Conservation (phyloP, 495 filamentous ascomycete species). For the Cercophora sp. region DNA sequence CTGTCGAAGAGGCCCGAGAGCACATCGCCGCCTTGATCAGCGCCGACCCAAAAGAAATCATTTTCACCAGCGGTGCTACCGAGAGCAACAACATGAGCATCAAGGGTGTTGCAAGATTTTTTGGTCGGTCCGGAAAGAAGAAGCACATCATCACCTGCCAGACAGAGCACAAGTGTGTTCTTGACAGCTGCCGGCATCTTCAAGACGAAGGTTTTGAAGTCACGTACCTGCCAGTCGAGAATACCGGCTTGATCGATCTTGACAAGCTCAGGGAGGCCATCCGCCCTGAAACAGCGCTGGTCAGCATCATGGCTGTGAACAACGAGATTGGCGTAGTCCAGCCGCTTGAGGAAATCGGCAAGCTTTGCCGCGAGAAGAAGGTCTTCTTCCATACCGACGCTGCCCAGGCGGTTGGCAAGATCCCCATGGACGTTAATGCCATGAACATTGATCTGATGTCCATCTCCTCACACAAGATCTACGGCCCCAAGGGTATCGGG, state of each 20-base stretch:
- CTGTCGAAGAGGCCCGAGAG: conserved; percentile 77
- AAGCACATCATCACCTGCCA: conserved; percentile 96
- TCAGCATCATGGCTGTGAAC: conserved; percentile 98
- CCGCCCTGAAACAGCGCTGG: conserved; percentile 82
- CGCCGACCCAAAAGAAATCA: conserved; percentile 94
- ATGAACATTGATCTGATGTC: conserved; percentile 98
- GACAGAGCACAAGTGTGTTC: conserved; percentile 98
- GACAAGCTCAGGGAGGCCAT: conserved; percentile 86
- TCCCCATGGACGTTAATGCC: conserved; percentile 91
- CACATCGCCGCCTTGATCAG: conserved; percentile 85
- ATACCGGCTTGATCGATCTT: conserved; percentile 78
- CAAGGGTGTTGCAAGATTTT: conserved; percentile 95
- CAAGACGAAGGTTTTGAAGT: conserved; percentile 96
- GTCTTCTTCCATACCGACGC: conserved; percentile 98
- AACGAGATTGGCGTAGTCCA: conserved; percentile 99
- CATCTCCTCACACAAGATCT: conserved; percentile 98
- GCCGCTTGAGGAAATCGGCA: conserved; percentile 88
- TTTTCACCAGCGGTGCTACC: conserved; percentile 96
- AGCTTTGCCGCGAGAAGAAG: conserved; percentile 85
- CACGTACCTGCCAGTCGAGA: conserved; percentile 88
- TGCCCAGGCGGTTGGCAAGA: conserved; percentile 96
- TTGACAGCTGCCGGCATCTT: conserved; percentile 93
- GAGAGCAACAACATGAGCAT: conserved; percentile 99
- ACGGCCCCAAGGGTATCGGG: conserved; percentile 94
- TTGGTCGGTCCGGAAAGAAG: conserved; percentile 89